These are phyloP conservation scores for Rhizoctonia solani DNA, from an alignment of 1,284 basidiomycete genomes.

Conservation along the genomic window DNA sequence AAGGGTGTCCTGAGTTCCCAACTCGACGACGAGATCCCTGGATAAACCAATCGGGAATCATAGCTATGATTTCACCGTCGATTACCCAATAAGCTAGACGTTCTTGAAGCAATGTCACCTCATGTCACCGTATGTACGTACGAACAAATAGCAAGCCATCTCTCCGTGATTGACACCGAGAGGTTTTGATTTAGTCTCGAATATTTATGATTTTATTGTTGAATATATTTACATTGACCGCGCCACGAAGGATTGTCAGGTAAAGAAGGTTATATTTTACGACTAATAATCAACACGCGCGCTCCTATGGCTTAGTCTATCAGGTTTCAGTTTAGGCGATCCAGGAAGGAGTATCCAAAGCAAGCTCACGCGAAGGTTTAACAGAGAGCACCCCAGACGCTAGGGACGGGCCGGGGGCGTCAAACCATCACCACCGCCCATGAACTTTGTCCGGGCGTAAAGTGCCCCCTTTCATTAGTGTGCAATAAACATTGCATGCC, in stretches of 20 bases:
- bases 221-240: too few species aligned
- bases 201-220: too few species aligned
- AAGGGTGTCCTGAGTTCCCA: constrained; percentile 5
- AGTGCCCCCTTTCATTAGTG: too few species aligned
- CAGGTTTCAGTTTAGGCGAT: constrained; percentile 10
- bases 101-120: background rate
- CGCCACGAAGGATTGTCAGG: background rate
- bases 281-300: constrained; percentile 35
- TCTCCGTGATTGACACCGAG: background rate
- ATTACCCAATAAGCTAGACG: too few species aligned
- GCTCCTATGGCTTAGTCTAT: too few species aligned
- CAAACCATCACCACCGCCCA: too few species aligned
- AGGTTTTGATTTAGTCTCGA: constrained; percentile 10
- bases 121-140: constrained; percentile 3
- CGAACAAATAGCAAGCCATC: background rate
- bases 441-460: too few species aligned
- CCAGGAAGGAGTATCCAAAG: background rate
- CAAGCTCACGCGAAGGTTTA: too few species aligned
- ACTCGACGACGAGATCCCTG: constrained; percentile 3
- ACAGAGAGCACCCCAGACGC: too few species aligned
- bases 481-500: constrained; percentile 5
- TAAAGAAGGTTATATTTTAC: background rate
- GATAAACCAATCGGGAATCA: constrained; percentile 20
- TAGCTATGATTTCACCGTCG: too few species aligned
- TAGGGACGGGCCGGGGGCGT: too few species aligned